phyloP scores from a whole-genome alignment of 2,329 filamentous ascomycete species.

The Paramyrothecium roridum region DNA sequence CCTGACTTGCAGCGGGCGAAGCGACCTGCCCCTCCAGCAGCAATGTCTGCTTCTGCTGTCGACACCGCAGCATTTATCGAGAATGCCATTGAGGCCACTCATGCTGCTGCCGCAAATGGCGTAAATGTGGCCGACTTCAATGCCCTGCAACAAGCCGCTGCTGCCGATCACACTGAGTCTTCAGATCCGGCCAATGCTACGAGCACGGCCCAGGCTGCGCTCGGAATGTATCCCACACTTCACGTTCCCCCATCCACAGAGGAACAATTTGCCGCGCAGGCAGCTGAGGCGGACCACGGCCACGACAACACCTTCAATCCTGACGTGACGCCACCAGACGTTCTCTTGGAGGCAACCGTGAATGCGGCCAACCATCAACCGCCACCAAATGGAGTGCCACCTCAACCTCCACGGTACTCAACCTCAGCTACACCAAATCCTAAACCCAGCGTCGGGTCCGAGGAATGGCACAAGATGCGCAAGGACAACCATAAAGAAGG shows the following conservation, averaged over 20 bases:
- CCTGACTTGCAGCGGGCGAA: slow-evolving; percentile 49
- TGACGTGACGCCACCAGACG: slow-evolving; percentile 27
- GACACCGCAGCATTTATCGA: slow-evolving; percentile 53
- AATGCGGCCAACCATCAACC: slow-evolving; percentile 23
- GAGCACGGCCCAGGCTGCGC: slow-evolving; percentile 56
- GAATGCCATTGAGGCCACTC: slow-evolving; percentile 43
- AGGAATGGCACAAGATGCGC: slow-evolving; percentile 96
- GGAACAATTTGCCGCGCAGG: slow-evolving; percentile 57
- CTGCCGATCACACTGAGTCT: slow-evolving; percentile 41
- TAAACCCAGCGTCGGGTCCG: slow-evolving; percentile 90
- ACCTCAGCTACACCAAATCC: slow-evolving; percentile 40
- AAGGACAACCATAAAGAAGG: slow-evolving; percentile 99
- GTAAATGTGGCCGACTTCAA: slow-evolving; percentile 53
- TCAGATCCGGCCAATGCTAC: slow-evolving; percentile 52
- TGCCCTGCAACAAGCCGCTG: slow-evolving; percentile 52
- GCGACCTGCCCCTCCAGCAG: slow-evolving; percentile 41
- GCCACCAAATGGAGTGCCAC: slow-evolving; percentile 37
- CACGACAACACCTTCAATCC: slow-evolving; percentile 29
- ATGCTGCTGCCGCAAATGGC: slow-evolving; percentile 32
- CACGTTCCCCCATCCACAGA: slow-evolving; percentile 57
- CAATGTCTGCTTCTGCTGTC: slow-evolving; percentile 38
- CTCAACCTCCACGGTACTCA: slow-evolving; percentile 29
- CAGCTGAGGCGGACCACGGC: slow-evolving; percentile 27
- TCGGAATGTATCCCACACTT: slow-evolving; percentile 58
- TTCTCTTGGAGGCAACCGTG: slow-evolving; percentile 22